phyloP scores from a whole-genome alignment of 2,329 filamentous ascomycete species.

The Ceratocystis eucalypticola region DNA sequence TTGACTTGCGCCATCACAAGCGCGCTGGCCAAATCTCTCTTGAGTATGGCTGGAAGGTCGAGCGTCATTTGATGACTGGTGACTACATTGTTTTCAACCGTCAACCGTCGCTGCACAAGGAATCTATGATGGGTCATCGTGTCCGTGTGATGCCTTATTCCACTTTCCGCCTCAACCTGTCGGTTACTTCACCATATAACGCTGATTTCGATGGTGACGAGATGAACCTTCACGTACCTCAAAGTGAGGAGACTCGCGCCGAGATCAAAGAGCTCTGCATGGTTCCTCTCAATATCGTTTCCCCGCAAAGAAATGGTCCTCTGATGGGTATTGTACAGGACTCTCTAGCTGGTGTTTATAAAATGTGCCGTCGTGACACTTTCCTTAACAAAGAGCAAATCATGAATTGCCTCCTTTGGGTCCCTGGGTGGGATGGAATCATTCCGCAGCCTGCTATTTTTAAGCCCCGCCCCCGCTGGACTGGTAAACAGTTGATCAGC shows the following conservation, averaged over 20 bases:
- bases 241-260: slow-evolving; percentile 90
- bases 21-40: slow-evolving; percentile 73
- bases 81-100: slow-evolving; percentile 99
- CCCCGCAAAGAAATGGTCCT: slow-evolving; percentile 88
- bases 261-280: slow-evolving; percentile 90
- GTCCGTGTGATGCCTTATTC: slow-evolving; percentile 98
- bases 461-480: slow-evolving; percentile 88
- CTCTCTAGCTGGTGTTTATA: slow-evolving; percentile 90
- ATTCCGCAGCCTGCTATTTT: slow-evolving; percentile 88
- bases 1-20: slow-evolving; percentile 88
- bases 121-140: slow-evolving; percentile 99
- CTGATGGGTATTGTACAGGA: slow-evolving; percentile 99
- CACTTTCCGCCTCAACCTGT: slow-evolving; percentile 93
- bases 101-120: slow-evolving; percentile 97
- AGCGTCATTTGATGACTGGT: slow-evolving; percentile 88
- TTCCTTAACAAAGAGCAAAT: slow-evolving; percentile 84
- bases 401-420: slow-evolving; percentile 96
- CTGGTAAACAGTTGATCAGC: slow-evolving; percentile 93
- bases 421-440: slow-evolving; percentile 91
- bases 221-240: slow-evolving; percentile 99
- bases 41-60: slow-evolving; percentile 97
- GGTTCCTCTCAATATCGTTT: slow-evolving; percentile 97
- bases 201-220: slow-evolving; percentile 99
- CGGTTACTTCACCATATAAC: slow-evolving; percentile 97
- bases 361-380: slow-evolving; percentile 82